Evolutionary conservation across 306 rosid genomes (phyloP).

Genomic region (Lathyrus tuberosus): DNA sequence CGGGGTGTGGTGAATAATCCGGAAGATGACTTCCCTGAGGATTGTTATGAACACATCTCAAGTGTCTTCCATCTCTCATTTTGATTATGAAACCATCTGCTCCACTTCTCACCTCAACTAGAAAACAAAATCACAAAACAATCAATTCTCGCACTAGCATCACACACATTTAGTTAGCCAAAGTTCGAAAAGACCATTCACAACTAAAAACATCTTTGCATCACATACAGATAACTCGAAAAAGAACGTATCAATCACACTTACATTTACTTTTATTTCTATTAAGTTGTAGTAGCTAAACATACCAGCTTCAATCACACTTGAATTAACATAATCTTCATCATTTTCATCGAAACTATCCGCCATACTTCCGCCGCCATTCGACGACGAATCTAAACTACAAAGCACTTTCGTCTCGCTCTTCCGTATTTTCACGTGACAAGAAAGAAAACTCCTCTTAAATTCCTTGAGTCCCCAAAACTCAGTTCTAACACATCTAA

Average conservation of each 20-base stretch:
- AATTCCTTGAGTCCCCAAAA: constrained; percentile 68
- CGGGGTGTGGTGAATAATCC: constrained; percentile 97
- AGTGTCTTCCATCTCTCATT: constrained; percentile 96
- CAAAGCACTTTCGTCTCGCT: constrained; percentile 63
- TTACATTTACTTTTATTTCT: not conserved
- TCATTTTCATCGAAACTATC: constrained; percentile 87
- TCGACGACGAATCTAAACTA: constrained; percentile 69
- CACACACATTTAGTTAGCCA: constrained; percentile 24
- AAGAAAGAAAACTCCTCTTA: constrained; percentile 49
- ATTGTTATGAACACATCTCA: constrained; percentile 89
- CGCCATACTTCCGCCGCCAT: constrained; percentile 75
- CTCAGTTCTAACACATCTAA: constrained; percentile 60
- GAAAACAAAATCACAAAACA: constrained; percentile 42
- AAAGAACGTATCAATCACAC: not conserved
- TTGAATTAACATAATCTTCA: constrained; percentile 86
- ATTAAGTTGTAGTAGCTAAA: constrained; percentile 31
- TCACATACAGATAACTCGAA: no score
- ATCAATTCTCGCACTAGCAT: constrained; percentile 39
- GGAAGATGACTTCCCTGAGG: constrained; percentile 97
- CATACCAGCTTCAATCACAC: constrained; percentile 93
- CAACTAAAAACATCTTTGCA: not conserved
- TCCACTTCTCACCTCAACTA: constrained; percentile 99
- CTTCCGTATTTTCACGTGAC: constrained; percentile 45
- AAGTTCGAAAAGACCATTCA: not conserved
- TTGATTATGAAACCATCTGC: constrained; percentile 88